phyloP scores from a whole-genome alignment of 2,329 filamentous ascomycete species.

The Chalara sp. region DNA sequence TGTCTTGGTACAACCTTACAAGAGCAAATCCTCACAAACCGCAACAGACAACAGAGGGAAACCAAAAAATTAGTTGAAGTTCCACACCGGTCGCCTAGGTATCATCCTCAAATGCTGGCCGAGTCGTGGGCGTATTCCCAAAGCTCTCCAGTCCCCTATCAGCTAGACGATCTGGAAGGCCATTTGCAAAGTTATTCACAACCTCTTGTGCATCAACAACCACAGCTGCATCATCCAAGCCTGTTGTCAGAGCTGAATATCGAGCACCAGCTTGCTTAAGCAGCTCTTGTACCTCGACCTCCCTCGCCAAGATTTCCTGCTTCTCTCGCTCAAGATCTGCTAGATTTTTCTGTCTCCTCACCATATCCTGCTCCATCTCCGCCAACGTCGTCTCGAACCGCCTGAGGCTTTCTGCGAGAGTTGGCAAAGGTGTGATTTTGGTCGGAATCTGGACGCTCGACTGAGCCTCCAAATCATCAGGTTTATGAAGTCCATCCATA shows the following conservation, averaged over 20 bases:
- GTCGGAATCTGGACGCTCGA: constrained; percentile 30
- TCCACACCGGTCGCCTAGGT: constrained; percentile 10
- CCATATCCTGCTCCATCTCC: constrained; percentile 57
- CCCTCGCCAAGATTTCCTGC: constrained; percentile 58
- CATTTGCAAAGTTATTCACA: constrained; percentile 7
- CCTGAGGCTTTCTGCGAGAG: constrained; percentile 59
- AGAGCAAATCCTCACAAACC: no score
- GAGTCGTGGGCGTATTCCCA: constrained; percentile 29
- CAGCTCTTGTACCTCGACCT: constrained; percentile 73
- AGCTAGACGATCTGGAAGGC: constrained; percentile 5
- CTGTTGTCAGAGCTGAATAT: constrained; percentile 51
- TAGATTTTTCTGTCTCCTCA: constrained; percentile 54
- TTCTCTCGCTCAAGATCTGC: constrained; percentile 64
- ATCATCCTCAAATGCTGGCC: constrained; percentile 23
- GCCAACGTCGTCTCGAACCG: constrained; percentile 54
- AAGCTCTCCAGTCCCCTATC: constrained; percentile 32
- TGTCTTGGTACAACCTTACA: no score
- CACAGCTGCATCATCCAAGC: constrained; percentile 32
- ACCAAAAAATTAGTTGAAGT: no score
- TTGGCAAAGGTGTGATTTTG: constrained; percentile 72
- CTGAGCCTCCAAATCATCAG: constrained; percentile 32
- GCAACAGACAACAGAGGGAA: no score
- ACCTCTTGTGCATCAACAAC: constrained; percentile 13
- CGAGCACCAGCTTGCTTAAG: constrained; percentile 74
- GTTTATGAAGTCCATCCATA: constrained; percentile 63